Conservation (phyloP, 2,329 filamentous ascomycete genomes). For the Penicillium sp. region DNA sequence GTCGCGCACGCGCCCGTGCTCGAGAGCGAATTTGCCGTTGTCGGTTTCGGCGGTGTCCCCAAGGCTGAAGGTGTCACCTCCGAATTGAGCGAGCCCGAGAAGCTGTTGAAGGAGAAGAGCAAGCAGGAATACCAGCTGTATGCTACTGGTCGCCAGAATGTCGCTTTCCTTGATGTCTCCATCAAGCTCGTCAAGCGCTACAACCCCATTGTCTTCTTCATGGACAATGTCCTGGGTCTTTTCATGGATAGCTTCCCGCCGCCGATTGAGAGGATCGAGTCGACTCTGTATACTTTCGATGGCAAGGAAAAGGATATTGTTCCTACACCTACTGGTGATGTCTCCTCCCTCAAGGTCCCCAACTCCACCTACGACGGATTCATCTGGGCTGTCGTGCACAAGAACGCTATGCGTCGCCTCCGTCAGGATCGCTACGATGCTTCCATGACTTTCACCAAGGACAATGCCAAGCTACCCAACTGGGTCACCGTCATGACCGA, state of each 20-base stretch:
- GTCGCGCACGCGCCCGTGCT: slow-evolving; percentile 68
- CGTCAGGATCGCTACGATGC: slow-evolving; percentile 93
- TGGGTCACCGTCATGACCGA: slow-evolving; percentile 97
- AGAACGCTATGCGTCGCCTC: slow-evolving; percentile 84
- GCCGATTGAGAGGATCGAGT: slow-evolving; percentile 70
- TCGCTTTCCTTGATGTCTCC: slow-evolving; percentile 84
- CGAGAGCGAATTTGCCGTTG: slow-evolving; percentile 76
- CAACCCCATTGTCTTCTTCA: slow-evolving; percentile 67
- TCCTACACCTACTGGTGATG: slow-evolving; percentile 59
- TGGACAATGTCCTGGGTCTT: slow-evolving; percentile 67
- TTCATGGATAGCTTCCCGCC: slow-evolving; percentile 72
- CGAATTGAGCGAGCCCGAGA: slow-evolving; percentile 50
- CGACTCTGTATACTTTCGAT: slow-evolving; percentile 82
- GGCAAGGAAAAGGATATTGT: slow-evolving; percentile 80
- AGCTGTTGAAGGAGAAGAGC: slow-evolving; percentile 77
- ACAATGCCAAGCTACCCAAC: slow-evolving; percentile 78
- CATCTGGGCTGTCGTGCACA: slow-evolving; percentile 93
- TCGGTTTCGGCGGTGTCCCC: slow-evolving; percentile 67
- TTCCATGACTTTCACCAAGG: slow-evolving; percentile 88
- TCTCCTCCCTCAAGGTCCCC: slow-evolving; percentile 50
- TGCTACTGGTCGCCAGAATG: slow-evolving; percentile 85
- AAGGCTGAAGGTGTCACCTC: slow-evolving; percentile 47
- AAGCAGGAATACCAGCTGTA: slow-evolving; percentile 84
- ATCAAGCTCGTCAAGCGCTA: slow-evolving; percentile 78
- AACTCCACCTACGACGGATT: slow-evolving; percentile 77